These are phyloP conservation scores for Salix exigua DNA, from an alignment of 345 rosid species.

Conservation along the genomic window DNA sequence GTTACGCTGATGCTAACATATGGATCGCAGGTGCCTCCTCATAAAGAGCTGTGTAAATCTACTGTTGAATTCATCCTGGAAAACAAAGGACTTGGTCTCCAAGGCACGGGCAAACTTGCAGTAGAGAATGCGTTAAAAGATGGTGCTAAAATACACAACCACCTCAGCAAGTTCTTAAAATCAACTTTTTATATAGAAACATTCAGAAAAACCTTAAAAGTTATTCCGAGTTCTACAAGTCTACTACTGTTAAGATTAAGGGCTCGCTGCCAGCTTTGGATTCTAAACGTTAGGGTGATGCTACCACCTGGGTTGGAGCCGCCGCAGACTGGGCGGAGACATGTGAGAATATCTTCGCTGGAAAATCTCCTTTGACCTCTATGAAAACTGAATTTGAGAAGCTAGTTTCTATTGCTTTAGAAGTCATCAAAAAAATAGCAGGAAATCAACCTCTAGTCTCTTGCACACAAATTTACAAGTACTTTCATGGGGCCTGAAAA, in stretches of 20 bases:
- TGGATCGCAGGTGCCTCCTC: too few species aligned
- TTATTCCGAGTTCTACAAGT: neutral
- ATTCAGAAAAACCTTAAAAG: too few species aligned
- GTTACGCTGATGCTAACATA: too few species aligned
- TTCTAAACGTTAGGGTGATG: neutral
- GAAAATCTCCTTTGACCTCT: neutral
- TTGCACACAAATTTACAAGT: neutral
- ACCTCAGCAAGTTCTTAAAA: neutral
- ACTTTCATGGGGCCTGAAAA: neutral
- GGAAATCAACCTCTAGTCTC: neutral
- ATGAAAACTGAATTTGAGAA: neutral
- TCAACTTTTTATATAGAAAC: neutral
- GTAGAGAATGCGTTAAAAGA: neutral
- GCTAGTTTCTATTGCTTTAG: neutral
- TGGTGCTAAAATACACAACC: neutral
- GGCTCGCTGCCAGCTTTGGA: neutral
- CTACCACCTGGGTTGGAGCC: neutral
- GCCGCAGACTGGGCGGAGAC: neutral
- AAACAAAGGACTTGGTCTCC: neutral
- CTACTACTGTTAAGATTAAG: neutral
- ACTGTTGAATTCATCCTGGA: neutral
- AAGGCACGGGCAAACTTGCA: neutral
- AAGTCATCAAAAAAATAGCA: neutral
- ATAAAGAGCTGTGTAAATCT: neutral
- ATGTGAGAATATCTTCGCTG: neutral